A percentile compares a stretch with the other conserved stretches of the same genome.
Conservation (phyloP, 805 yeast genomes). For the Ogataea glucozyma region DNA sequence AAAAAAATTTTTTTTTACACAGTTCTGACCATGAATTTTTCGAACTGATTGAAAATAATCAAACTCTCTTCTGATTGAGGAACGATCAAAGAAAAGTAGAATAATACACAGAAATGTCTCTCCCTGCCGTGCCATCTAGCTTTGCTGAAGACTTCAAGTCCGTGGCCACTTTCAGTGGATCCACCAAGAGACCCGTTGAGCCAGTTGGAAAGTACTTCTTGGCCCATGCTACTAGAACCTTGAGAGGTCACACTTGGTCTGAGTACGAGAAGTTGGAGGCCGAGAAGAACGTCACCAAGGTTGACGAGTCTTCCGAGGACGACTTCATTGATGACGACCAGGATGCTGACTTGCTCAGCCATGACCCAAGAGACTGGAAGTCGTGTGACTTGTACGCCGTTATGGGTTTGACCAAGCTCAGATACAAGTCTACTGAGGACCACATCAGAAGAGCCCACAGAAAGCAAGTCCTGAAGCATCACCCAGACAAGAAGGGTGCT, state of each 20-base stretch:
- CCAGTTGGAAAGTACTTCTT: slow-evolving; percentile 96
- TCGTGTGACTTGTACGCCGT: slow-evolving; percentile 94
- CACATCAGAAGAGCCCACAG: slow-evolving; percentile 97
- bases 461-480: slow-evolving; percentile 93
- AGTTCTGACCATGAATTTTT: neutral
- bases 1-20: slow-evolving; percentile 5
- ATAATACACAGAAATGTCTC: slow-evolving; percentile 33
- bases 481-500: slow-evolving; percentile 97
- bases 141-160: slow-evolving; percentile 51
- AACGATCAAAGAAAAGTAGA: neutral
- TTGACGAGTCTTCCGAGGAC: slow-evolving; percentile 63
- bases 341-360: slow-evolving; percentile 66
- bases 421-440: slow-evolving; percentile 88
- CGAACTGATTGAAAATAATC: no score
- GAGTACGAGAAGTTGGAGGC: slow-evolving; percentile 95
- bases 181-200: slow-evolving; percentile 81
- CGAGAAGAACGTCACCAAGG: slow-evolving; percentile 73
- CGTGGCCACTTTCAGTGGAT: slow-evolving; percentile 51
- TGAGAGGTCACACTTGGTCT: slow-evolving; percentile 98
- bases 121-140: slow-evolving; percentile 57
- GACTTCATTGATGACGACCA: slow-evolving; percentile 71
- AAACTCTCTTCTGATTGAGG: no score
- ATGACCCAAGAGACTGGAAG: slow-evolving; percentile 99
- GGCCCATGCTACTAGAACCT: slow-evolving; percentile 94
- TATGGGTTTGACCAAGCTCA: slow-evolving; percentile 85